These are phyloP conservation scores for Cantharellus cinnabarinus DNA, from an alignment of 768 basidiomycete species.

Conservation along the genomic window DNA sequence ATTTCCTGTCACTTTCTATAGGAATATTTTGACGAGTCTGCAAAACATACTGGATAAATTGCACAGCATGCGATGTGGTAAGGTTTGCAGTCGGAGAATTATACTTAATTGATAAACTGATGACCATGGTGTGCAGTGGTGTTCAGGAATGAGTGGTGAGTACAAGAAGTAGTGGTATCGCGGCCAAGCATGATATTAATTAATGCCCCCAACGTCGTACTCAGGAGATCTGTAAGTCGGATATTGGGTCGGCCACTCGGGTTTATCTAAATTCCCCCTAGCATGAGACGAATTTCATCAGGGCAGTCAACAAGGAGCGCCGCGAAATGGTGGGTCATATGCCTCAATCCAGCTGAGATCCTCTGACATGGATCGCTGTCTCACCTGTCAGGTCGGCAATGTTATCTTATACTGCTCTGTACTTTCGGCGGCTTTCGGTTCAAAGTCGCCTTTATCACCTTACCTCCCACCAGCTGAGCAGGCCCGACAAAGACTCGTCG, in stretches of 20 bases:
- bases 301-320: conserved; percentile 75
- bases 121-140: conserved; percentile 31
- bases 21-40: conserved; percentile 58
- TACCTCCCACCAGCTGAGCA: conserved; percentile 88
- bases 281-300: conserved; percentile 65
- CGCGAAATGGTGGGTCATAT: conserved; percentile 41
- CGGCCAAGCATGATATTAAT: background rate
- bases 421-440: conserved; percentile 54
- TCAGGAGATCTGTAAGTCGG: background rate
- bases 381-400: conserved; percentile 46
- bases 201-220: background rate
- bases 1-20: conserved; percentile 73
- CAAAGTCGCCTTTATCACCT: conserved; percentile 87
- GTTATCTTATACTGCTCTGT: conserved; percentile 78
- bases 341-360: background rate
- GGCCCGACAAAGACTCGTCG: conserved; percentile 60
- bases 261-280: conserved; percentile 14
- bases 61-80: conserved; percentile 74
- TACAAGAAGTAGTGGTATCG: conserved; percentile 5
- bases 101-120: background rate
- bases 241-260: background rate
- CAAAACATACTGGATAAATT: conserved; percentile 75
- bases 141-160: conserved; percentile 80
- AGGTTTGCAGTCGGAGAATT: background rate
- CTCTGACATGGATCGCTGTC: background rate